phyloP scores from a whole-genome alignment of 495 filamentous ascomycete species.

The Annulohypoxylon stygium region DNA sequence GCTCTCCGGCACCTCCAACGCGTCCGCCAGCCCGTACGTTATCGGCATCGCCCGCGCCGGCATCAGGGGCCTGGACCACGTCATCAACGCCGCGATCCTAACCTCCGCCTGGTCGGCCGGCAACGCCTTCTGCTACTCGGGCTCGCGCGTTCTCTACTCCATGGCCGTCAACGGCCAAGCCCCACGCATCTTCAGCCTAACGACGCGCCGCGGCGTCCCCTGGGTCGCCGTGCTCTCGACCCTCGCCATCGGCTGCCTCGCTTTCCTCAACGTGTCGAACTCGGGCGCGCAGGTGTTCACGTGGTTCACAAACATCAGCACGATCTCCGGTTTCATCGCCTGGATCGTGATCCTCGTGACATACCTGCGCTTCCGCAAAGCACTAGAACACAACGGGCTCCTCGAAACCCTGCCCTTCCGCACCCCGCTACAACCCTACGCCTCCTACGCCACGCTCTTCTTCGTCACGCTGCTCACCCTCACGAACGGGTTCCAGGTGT shows the following conservation, averaged over 20 bases:
- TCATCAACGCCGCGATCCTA: constrained; percentile 63
- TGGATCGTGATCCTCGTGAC: constrained; percentile 65
- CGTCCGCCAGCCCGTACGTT: constrained; percentile 73
- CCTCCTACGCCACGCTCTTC: constrained; percentile 54
- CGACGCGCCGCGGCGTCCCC: constrained; percentile 71
- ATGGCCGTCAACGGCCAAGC: constrained; percentile 74
- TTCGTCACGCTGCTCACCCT: constrained; percentile 58
- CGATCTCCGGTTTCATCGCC: constrained; percentile 63
- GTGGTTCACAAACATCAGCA: constrained; percentile 69
- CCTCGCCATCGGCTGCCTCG: constrained; percentile 67
- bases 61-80: constrained; percentile 60
- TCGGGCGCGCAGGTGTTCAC: constrained; percentile 69
- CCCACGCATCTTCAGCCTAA: constrained; percentile 67
- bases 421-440: constrained; percentile 59
- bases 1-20: constrained; percentile 65
- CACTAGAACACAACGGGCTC: constrained; percentile 55
- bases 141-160: constrained; percentile 81
- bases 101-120: constrained; percentile 69
- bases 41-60: constrained; percentile 62
- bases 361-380: constrained; percentile 62
- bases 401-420: constrained; percentile 56
- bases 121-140: constrained; percentile 86
- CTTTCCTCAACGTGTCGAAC: constrained; percentile 71
- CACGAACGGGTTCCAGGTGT: constrained; percentile 64
- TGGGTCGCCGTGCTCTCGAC: constrained; percentile 70